phyloP scores from a whole-genome alignment of 345 rosid species.

The Odontarrhena argentea region DNA sequence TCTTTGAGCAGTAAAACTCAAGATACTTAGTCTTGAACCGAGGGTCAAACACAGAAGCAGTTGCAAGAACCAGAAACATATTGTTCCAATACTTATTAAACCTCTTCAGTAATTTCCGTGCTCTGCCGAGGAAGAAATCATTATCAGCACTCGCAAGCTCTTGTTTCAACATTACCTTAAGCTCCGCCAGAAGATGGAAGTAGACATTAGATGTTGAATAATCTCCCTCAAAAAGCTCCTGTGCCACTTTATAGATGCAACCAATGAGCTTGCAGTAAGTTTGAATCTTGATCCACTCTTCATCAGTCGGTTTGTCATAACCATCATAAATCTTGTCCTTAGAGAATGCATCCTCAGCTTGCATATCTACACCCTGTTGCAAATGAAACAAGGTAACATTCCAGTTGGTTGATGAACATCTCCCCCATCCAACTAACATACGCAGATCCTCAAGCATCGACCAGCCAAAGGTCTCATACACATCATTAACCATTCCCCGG shows the following conservation, averaged over 20 bases:
- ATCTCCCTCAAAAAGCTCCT: slow-evolving; percentile 23
- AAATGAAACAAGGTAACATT: background rate
- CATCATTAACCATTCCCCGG: slow-evolving; percentile 22
- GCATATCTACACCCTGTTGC: slow-evolving; percentile 26
- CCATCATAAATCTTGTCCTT: background rate
- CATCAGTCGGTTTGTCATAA: slow-evolving; percentile 18
- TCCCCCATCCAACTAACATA: slow-evolving; percentile 23
- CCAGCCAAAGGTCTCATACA: slow-evolving; percentile 9
- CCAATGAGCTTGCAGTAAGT: slow-evolving; percentile 28
- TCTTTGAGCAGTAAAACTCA: slow-evolving; percentile 66
- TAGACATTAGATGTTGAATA: slow-evolving; percentile 18
- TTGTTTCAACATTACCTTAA: background rate
- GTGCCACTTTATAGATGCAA: slow-evolving; percentile 32
- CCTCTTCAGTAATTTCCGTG: slow-evolving; percentile 26
- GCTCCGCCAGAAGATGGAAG: slow-evolving; percentile 31
- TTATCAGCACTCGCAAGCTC: background rate
- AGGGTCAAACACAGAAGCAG: slow-evolving; percentile 84
- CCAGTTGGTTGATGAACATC: slow-evolving; percentile 20
- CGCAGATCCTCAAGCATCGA: slow-evolving; percentile 15
- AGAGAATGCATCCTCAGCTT: slow-evolving; percentile 7
- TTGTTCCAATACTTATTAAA: slow-evolving; percentile 72
- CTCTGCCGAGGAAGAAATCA: background rate
- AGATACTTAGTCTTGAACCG: slow-evolving; percentile 83
- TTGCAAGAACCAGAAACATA: slow-evolving; percentile 61
- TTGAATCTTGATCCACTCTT: slow-evolving; percentile 13